Conservation (phyloP, 2,329 filamentous ascomycete genomes). For the Claviceps maximensis region DNA sequence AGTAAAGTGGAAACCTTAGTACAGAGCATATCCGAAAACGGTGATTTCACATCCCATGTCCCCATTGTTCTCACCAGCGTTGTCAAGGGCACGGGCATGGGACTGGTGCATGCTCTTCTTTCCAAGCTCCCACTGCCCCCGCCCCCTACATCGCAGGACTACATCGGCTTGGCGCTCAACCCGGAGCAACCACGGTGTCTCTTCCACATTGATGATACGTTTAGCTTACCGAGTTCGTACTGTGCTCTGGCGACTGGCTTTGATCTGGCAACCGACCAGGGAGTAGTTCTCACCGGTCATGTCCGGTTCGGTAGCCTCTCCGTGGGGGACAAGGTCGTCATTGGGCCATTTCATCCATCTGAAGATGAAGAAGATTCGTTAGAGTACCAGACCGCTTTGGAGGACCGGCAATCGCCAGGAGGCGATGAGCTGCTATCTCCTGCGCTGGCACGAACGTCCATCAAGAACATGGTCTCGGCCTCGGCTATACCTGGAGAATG, state of each 20-base stretch:
- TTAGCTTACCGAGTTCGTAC: conserved; percentile 56
- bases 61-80: conserved; percentile 83
- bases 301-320: conserved; percentile 66
- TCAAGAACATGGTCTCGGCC: conserved; percentile 38
- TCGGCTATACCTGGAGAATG: conserved; percentile 52
- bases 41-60: conserved; percentile 40
- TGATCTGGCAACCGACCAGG: conserved; percentile 26
- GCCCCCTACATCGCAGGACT: conserved; percentile 38
- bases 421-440: conserved; percentile 37
- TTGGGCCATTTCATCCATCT: conserved; percentile 60
- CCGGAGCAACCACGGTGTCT: conserved; percentile 49
- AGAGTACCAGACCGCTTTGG: conserved; percentile 21
- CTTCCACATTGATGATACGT: conserved; percentile 87
- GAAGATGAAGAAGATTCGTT: conserved; percentile 36
- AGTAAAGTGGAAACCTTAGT: conserved; percentile 44
- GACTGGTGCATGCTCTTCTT: conserved; percentile 69
- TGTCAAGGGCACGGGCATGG: conserved; percentile 71
- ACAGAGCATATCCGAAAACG: conserved; percentile 31
- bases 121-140: conserved; percentile 59
- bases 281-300: conserved; percentile 72
- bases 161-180: conserved; percentile 40
- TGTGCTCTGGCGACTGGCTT: conserved; percentile 10
- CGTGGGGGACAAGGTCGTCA: conserved; percentile 61
- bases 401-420: conserved; percentile 33
- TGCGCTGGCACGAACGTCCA: conserved; percentile 38